Conservation (phyloP, 805 yeast genomes). For the Kazachstania martiniae region DNA sequence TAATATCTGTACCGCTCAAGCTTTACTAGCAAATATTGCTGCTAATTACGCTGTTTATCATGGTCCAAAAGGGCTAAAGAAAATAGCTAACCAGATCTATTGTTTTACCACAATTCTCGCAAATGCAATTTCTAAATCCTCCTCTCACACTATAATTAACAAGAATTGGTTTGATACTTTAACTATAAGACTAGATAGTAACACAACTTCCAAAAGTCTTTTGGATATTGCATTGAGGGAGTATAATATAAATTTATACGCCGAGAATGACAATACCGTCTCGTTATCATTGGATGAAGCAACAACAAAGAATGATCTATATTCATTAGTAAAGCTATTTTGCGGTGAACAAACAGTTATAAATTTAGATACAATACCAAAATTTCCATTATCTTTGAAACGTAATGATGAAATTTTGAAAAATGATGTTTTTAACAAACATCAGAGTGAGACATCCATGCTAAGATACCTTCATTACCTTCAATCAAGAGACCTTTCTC, state of each 20-base stretch:
- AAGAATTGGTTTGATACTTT: conserved; percentile 79
- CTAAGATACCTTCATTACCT: conserved; percentile 77
- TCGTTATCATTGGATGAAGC: conserved; percentile 91
- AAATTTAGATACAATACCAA: conserved; percentile 25
- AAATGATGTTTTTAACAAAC: conserved; percentile 70
- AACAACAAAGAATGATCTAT: conserved; percentile 51
- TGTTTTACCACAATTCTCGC: conserved; percentile 70
- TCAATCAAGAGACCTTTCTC: conserved; percentile 80
- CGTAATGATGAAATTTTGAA: conserved; percentile 54
- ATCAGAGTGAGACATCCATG: conserved; percentile 94
- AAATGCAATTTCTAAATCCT: conserved; percentile 32
- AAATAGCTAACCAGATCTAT: conserved; percentile 68
- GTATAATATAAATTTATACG: conserved; percentile 67
- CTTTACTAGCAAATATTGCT: conserved; percentile 87
- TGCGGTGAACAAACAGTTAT: conserved; percentile 20
- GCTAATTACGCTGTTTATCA: conserved; percentile 95
- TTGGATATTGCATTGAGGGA: conserved; percentile 38
- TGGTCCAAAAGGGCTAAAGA: conserved; percentile 76
- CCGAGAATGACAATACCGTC: conserved; percentile 48
- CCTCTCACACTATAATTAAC: conserved; percentile 36
- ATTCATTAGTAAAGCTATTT: conserved; percentile 47
- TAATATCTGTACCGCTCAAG: conserved; percentile 97
- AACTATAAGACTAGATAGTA: conserved; percentile 42
- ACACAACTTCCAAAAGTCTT: conserved; percentile 44
- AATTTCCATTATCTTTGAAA: conserved; percentile 36